Evolutionary conservation across 1,284 basidiomycete genomes (phyloP), one percentile per base, ranked within the genome.

Genomic region (Ustilago crameri): DNA sequence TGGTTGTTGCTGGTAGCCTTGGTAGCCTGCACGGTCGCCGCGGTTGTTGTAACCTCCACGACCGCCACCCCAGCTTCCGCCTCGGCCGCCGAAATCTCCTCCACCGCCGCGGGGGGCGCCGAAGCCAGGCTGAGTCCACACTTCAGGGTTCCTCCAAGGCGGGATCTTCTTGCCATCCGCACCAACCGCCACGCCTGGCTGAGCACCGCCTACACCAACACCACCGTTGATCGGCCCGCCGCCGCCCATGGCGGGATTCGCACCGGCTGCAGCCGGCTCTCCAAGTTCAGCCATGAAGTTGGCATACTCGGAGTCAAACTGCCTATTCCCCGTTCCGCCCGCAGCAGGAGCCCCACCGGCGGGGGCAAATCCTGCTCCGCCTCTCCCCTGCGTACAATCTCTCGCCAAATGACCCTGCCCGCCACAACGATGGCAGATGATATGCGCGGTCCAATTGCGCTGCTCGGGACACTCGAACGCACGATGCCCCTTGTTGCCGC

Each of bases 281-380:
- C 96, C 96, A 34, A 99, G 88, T 85, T 99, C 96, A 38, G 93
- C 95, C 95, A 99, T 96, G 72, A 99, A 86, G 76, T 89, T 93
- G 26, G 93, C 93, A 79, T 98, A 98, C 86, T 99, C 96, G 17
- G 93, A 95, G 84, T 99, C 95, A 85, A 98, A 97, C 76, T 82
- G 53, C 78, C 81, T 48, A 20, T 60, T 70, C 18, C 67, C 68
- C 10, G 64, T 74, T 35, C 80, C 83, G 20, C 78, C 62, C 12
- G 23, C 32, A 9, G 45, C 40, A 4, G 34, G 22, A 82, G 73
- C 66, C 80, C 32, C 50, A 59, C 64, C 41, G 2, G 49, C 24
- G 30, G 54, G 74, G 32, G 63, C 74, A 24, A 75, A 70, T 23
- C 75, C 75, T 44, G 83, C 83, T 79, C 67, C 84, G 83, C 84